phyloP scores from a whole-genome alignment of 345 rosid species.

The Raphanus sativus region DNA sequence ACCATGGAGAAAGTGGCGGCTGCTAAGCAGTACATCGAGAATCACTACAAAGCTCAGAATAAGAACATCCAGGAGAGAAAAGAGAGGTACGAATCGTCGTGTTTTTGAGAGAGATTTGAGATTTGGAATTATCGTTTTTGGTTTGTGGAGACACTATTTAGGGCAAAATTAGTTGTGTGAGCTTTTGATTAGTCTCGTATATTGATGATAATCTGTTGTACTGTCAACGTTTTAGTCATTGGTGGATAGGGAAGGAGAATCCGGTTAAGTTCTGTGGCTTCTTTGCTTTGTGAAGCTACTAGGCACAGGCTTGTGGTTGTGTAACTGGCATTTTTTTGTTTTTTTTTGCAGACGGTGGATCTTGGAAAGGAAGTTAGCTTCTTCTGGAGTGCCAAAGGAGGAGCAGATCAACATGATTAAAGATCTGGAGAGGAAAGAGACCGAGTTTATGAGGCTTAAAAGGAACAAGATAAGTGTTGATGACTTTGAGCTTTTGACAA shows the following conservation, averaged over 20 bases:
- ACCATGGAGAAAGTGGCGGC: conserved; percentile 99
- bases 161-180: conserved; percentile 32
- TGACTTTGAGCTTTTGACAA: conserved; percentile 89
- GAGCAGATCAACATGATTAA: conserved; percentile 85
- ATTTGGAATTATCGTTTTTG: conserved; percentile 26
- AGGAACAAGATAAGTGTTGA: conserved; percentile 90
- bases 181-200: conserved; percentile 10
- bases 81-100: conserved; percentile 56
- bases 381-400: conserved; percentile 86
- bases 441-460: conserved; percentile 92
- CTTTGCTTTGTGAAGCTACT: conserved; percentile 8
- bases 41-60: conserved; percentile 89
- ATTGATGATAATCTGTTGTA: conserved; percentile 5
- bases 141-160: conserved; percentile 22
- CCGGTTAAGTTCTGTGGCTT: conserved; percentile 7
- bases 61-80: conserved; percentile 88
- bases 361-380: conserved; percentile 81
- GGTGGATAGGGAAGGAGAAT: background rate
- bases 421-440: conserved; percentile 93
- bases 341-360: conserved; percentile 76
- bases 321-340: conserved; percentile 29
- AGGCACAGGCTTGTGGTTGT: background rate
- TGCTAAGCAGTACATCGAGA: conserved; percentile 94
- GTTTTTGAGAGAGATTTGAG: conserved; percentile 19
- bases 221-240: conserved; percentile 3